phyloP scores from a whole-genome alignment of 192 early-diverging fungal genomes.

The Coemansia erecta region DNA sequence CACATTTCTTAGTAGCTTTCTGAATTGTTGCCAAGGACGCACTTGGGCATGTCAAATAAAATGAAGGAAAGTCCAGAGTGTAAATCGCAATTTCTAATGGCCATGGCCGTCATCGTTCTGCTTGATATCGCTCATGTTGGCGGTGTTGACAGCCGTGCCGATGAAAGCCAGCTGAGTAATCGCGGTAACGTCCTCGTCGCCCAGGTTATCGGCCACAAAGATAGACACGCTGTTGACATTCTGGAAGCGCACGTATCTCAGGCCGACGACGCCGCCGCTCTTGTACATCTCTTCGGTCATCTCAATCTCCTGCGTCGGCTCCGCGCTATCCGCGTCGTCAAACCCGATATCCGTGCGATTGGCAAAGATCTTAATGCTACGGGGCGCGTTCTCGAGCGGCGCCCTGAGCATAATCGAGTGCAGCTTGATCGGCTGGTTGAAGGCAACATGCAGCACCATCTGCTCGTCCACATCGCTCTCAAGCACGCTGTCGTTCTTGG shows the following conservation, averaged over 20 bases:
- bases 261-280: constrained; percentile 62
- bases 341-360: constrained; percentile 82
- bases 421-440: constrained; percentile 75
- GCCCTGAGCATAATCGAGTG: constrained; percentile 59
- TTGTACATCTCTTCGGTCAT: constrained; percentile 70
- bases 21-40: no score
- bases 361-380: constrained; percentile 82
- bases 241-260: constrained; percentile 95
- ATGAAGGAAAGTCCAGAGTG: constrained; percentile 37
- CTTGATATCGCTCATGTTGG: constrained; percentile 55
- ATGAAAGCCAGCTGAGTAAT: constrained; percentile 79
- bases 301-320: constrained; percentile 73
- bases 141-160: constrained; percentile 64
- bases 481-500: constrained; percentile 64
- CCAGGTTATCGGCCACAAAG: constrained; percentile 86
- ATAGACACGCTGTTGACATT: constrained; percentile 77
- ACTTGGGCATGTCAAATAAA: neutral
- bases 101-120: constrained; percentile 38
- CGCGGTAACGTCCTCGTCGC: constrained; percentile 76
- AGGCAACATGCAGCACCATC: constrained; percentile 80
- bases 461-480: constrained; percentile 97
- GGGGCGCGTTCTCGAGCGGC: constrained; percentile 70
- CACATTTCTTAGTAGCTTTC: no score
- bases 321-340: constrained; percentile 79
- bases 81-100: constrained; percentile 4